phyloP scores from a whole-genome alignment of 1,284 basidiomycete species.

The Coniferiporia sulphurascens region DNA sequence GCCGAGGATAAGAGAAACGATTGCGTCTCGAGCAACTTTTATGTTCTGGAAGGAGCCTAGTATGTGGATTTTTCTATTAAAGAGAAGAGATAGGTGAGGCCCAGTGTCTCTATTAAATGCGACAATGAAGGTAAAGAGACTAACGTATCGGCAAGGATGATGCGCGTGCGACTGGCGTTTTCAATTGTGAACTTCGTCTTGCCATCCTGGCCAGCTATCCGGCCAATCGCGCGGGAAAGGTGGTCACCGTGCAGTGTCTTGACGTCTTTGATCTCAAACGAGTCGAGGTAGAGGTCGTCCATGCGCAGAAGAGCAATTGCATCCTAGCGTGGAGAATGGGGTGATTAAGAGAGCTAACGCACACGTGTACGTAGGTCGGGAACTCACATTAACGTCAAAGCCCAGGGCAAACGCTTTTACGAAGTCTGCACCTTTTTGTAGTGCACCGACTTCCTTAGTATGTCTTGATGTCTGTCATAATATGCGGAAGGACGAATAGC shows the following conservation, averaged over 20 bases:
- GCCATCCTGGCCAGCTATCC: constrained; percentile 97
- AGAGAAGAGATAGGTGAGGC: background rate
- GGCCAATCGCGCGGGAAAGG: constrained; percentile 91
- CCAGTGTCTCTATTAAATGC: background rate
- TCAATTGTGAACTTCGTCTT: constrained; percentile 99
- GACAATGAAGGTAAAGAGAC: constrained; percentile 29
- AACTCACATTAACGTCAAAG: constrained; percentile 84
- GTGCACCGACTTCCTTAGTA: constrained; percentile 84
- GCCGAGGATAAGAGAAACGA: constrained; percentile 92
- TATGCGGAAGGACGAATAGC: too few species aligned
- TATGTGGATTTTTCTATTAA: constrained; percentile 82
- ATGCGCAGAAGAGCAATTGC: constrained; percentile 91
- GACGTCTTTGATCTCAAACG: constrained; percentile 98
- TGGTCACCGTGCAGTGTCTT: constrained; percentile 98
- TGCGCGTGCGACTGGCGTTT: constrained; percentile 92
- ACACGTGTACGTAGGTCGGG: background rate
- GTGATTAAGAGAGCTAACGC: constrained; percentile 16
- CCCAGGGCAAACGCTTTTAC: constrained; percentile 93
- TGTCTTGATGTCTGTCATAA: constrained; percentile 81
- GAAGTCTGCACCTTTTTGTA: constrained; percentile 99
- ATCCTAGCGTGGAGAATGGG: constrained; percentile 50
- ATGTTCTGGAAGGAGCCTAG: constrained; percentile 96
- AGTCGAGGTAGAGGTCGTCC: constrained; percentile 97
- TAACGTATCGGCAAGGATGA: constrained; percentile 94
- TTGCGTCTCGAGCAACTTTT: constrained; percentile 93